Percentiles rank a stretch among this genome's conserved stretches.
Conservation (phyloP, 176 grass and related monocot species). For the Puya raimondii region DNA sequence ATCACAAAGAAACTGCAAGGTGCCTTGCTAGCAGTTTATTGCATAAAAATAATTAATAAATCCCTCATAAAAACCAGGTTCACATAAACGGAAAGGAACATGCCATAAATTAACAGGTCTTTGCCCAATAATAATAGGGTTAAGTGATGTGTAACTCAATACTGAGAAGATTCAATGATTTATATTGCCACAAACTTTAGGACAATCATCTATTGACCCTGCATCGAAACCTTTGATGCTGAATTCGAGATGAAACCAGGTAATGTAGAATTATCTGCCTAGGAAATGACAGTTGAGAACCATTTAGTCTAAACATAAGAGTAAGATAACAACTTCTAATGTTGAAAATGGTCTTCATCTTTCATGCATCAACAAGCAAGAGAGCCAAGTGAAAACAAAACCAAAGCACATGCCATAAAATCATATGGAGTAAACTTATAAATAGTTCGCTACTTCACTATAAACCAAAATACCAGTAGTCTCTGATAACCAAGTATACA, state of each 20-base stretch:
- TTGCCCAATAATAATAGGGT: neutral
- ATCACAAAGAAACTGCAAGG: neutral
- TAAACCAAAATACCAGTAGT: no score
- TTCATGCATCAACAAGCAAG: neutral
- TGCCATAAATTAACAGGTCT: neutral
- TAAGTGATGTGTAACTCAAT: neutral
- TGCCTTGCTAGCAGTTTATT: neutral
- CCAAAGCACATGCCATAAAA: no score
- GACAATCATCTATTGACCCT: no score
- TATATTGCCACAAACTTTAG: neutral
- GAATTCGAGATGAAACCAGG: no score
- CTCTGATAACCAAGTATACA: neutral
- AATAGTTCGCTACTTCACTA: no score
- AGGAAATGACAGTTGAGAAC: no score
- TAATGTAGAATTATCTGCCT: no score
- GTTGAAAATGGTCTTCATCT: neutral
- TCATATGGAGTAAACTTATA: no score
- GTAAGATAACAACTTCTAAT: neutral
- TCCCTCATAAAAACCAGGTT: neutral
- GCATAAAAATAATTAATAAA: slow-evolving; percentile 1
- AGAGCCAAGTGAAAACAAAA: neutral
- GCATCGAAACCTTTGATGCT: no score
- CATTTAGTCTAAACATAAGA: no score
- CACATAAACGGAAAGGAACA: neutral
- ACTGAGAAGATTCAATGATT: neutral